A percentile compares a stretch with the other conserved stretches of the same genome.
phyloP scores from a whole-genome alignment of 192 early-diverging fungal genomes.

The Gonapodya prolifera region DNA sequence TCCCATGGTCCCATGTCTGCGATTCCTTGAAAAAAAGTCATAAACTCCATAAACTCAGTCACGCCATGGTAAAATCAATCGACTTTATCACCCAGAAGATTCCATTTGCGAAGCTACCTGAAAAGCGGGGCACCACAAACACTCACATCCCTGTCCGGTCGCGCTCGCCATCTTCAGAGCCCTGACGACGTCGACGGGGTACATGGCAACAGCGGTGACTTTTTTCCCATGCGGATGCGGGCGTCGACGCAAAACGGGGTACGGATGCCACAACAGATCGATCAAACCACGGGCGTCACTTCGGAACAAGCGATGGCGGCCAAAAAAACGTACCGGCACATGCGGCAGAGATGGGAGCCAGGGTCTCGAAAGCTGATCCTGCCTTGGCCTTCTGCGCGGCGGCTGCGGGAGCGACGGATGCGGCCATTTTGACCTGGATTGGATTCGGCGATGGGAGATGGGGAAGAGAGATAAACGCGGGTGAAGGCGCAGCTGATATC shows the following conservation, averaged over 20 bases:
- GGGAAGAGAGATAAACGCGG: no score
- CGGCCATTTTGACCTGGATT: neutral
- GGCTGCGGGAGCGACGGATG: neutral
- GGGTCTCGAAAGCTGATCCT: neutral
- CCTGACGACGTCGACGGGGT: conserved; percentile 5
- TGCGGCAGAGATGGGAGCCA: neutral
- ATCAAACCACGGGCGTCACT: neutral
- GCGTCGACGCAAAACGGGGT: neutral
- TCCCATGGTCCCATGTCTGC: no score
- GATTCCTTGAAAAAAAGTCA: no score
- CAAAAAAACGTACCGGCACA: neutral
- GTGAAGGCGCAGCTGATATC: no score
- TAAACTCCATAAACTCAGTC: no score
- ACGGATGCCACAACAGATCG: neutral
- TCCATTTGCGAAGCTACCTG: no score
- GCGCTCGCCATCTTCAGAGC: neutral
- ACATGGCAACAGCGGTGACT: neutral
- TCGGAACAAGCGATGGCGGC: neutral
- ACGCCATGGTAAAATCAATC: no score
- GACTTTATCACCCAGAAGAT: no score
- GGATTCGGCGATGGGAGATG: no score
- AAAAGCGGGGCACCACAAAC: no score
- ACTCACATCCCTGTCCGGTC: neutral
- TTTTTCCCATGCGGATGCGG: neutral
- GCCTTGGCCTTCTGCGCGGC: neutral